Evolutionary conservation across 257 asterid species (phyloP), one percentile per base, ranked within the genome.

Genomic region (Solanum neorickii): DNA sequence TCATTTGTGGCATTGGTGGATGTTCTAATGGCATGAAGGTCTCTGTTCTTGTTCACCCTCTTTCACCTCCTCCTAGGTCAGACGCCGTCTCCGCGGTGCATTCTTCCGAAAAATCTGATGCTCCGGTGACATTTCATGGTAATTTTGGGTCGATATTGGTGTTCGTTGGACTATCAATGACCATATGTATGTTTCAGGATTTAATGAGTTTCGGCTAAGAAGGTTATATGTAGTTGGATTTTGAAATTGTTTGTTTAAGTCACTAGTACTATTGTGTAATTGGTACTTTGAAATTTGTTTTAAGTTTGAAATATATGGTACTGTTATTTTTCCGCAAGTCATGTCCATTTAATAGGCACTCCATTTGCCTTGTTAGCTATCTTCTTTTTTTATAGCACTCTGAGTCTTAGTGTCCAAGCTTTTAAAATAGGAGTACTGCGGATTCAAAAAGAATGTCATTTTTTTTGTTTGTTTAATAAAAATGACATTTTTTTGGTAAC

Each of bases 21-120:
- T 96, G 99, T 92, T 92, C 92, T 87, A 91, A 56, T 31, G 99
- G 98, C 41, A 96, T 96, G 99, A 96, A 96, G 93, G 97, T 95
- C 2, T 92, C 99, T 3, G 94, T 96, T 29, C 65, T 92, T 14
- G 98, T 96, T 86, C 99, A 93, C 29, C 78, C 94, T 5, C 94
- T 93, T 44, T 18, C 98, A n/a, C 76, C 97, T 82, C 95, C 97
- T 86, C 98, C 98, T 1, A 85, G 21, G 56, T 84, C 98, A 10
- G 88, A 93, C 70, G 12, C 74, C 66, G 12, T 86, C 29, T 83
- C 90, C 0, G 89, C 93, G 6, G 87, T 87, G 35, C 93, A 88
- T 66, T 83, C 93, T 6, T 31, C 91, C 4, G 44, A 85, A 25
- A 60, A 70, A 16, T 78, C 93, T 1, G 86, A 88, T 9, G 89